Evolutionary conservation across 2,329 filamentous ascomycete genomes (phyloP).

Genomic region (Fusarium cicatricum): DNA sequence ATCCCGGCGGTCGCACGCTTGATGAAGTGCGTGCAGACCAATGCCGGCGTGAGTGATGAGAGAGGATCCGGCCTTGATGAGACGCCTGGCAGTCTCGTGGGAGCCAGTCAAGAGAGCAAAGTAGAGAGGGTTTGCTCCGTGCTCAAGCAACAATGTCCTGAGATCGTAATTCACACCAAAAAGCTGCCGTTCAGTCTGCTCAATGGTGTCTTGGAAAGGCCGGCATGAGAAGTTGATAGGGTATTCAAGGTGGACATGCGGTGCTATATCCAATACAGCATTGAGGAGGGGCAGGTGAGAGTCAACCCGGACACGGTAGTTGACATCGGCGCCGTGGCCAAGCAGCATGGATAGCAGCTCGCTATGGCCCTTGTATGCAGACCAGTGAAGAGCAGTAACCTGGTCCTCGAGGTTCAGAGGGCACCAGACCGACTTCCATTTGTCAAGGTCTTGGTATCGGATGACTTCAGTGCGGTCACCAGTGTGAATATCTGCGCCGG

Average conservation of each 20-base stretch:
- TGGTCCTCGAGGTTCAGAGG: slow-evolving; percentile 2
- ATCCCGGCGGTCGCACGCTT: background rate
- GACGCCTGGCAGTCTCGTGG: background rate
- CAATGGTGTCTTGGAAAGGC: background rate
- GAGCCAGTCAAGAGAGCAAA: slow-evolving; percentile 6
- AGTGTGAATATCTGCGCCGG: background rate
- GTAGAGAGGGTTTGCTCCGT: slow-evolving; percentile 16
- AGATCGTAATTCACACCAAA: background rate
- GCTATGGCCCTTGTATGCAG: background rate
- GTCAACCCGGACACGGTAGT: slow-evolving; percentile 13
- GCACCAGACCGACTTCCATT: background rate
- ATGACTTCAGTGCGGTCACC: background rate
- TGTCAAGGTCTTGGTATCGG: background rate
- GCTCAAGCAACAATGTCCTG: background rate
- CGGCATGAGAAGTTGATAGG: background rate
- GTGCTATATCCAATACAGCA: background rate
- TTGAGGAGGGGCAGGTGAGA: background rate
- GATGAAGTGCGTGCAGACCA: slow-evolving; percentile 9
- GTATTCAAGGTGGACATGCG: background rate
- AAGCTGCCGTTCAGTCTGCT: background rate
- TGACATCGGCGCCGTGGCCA: background rate
- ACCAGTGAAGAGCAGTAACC: slow-evolving; percentile 16
- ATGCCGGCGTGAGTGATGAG: slow-evolving; percentile 6
- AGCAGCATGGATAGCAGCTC: slow-evolving; percentile 2
- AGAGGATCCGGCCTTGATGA: background rate